Evolutionary conservation across 176 grass and related monocot genomes (phyloP).

Genomic region (Otatea glauca): DNA sequence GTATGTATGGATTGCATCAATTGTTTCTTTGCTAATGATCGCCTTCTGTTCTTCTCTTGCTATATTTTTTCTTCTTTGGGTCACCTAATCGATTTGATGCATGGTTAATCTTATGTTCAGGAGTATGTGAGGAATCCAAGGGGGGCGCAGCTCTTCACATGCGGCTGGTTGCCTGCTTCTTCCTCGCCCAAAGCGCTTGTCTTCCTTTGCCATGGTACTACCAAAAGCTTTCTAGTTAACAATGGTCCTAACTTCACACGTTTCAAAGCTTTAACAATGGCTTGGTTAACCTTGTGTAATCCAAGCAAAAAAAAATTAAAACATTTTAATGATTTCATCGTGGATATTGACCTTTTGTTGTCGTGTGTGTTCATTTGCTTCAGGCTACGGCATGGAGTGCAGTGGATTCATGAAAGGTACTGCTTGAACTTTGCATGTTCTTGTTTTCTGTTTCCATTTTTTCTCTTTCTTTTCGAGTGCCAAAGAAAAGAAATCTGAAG

Average conservation of each 20-base stretch:
- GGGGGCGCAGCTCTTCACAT: conserved; percentile 83
- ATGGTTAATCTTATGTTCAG: conserved; percentile 30
- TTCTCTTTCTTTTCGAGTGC: not conserved
- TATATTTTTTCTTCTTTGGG: not conserved
- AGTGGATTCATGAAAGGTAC: conserved; percentile 91
- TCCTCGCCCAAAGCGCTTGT: conserved; percentile 78
- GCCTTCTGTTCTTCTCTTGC: not conserved
- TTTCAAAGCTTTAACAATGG: not conserved
- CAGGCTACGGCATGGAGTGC: conserved; percentile 97
- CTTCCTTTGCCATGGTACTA: conserved; percentile 88
- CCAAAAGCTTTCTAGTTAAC: not conserved
- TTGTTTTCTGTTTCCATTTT: not conserved
- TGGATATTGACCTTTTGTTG: conserved; percentile 8
- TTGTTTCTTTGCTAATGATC: not conserved
- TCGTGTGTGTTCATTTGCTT: conserved; percentile 20
- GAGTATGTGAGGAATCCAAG: conserved; percentile 76
- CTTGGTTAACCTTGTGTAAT: not conserved
- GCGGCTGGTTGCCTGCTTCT: conserved; percentile 75
- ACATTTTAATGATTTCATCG: not conserved
- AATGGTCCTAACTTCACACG: not conserved
- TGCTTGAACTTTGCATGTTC: not conserved
- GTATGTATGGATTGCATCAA: not conserved
- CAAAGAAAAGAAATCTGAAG: not conserved
- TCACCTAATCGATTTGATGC: not conserved
- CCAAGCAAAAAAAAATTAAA: not conserved